Base-by-base conservation (phyloP, 768 basidiomycete species). In the Strobilomyces dryophilus region DNA sequence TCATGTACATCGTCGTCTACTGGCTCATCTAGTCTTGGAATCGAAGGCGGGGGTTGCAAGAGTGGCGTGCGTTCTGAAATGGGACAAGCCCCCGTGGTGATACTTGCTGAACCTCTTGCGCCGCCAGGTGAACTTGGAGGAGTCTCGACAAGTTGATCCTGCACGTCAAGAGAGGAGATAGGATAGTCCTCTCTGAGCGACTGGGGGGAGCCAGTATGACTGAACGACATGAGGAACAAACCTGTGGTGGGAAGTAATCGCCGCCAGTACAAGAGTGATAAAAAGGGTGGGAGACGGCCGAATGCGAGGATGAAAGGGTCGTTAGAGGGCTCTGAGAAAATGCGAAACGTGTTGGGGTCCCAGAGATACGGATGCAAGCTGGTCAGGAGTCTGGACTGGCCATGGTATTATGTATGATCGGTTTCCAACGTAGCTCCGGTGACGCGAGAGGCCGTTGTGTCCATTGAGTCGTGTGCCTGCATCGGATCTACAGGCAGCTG, bases 131-230 rank as follows among this genome's bases (percentile, higher is more conserved):
- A 59, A 55, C 60, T 48, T 50, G 58, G 49, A 39, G n/a, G 24
- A 4, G 18, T 8, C 18, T 56, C 59, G 3, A 40, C 6, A 18
- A 39, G 58, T n/a, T 47, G 45, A 24, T 55, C 50, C 27, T 40
- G 44, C 7, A 3, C 37, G 3, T 61, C 56, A 39, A 53, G 76
- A 27, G 83, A 80, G 10, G 87, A 68, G 34, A 85, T 72, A 9
- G 82, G 83, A 57, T 84, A 83, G 70, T 87, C 85, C 2, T 85
- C 80, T 11, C 81, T 82, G 20, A 87, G 67, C 2, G 84, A 85
- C 11, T 56, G 64, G 3, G 65, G 56, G 9, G 59, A 50, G 32
- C 49, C 51, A 17, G 53, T 45, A 39, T 57, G 63, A 45, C 24
- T 50, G 54, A 54, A 45, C 21, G 63, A 65, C 63, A 65, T 65